Percentiles rank a stretch among this genome's conserved stretches.
phyloP scores from a whole-genome alignment of 2,329 filamentous ascomycete genomes.

The Penicillium brasilianum region DNA sequence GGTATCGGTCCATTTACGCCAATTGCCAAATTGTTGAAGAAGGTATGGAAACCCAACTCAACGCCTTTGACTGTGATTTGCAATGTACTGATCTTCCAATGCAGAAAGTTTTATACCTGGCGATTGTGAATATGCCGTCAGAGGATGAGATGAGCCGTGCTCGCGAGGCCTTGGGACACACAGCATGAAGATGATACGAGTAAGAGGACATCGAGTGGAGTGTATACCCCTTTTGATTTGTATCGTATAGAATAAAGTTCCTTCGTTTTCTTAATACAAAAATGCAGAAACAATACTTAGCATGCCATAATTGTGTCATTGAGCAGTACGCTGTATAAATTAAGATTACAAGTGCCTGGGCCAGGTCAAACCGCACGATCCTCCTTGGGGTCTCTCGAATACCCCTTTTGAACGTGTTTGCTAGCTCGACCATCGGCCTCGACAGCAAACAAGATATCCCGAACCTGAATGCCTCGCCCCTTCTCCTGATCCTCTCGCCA shows the following conservation, averaged over 20 bases:
- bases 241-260: neutral
- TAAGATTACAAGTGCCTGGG: slow-evolving; percentile 29
- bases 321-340: slow-evolving; percentile 13
- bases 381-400: slow-evolving; percentile 49
- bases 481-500: slow-evolving; percentile 80
- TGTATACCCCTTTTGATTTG: neutral
- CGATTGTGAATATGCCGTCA: slow-evolving; percentile 58
- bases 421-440: slow-evolving; percentile 71
- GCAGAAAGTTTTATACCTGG: slow-evolving; percentile 57
- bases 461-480: slow-evolving; percentile 78
- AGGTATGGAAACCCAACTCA: slow-evolving; percentile 23
- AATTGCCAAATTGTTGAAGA: slow-evolving; percentile 37
- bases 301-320: slow-evolving; percentile 10
- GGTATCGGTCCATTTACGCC: slow-evolving; percentile 13
- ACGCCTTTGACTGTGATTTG: neutral
- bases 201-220: neutral
- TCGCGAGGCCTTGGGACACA: slow-evolving; percentile 14
- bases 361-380: slow-evolving; percentile 40
- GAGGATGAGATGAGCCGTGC: slow-evolving; percentile 48
- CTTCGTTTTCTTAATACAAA: neutral
- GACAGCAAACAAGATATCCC: slow-evolving; percentile 79
- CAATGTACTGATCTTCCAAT: neutral
- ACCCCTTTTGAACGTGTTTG: slow-evolving; percentile 51
- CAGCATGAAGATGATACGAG: neutral
- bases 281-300: neutral